Base-by-base conservation (phyloP, 1,284 basidiomycete species). In the Coniophora puteana region DNA sequence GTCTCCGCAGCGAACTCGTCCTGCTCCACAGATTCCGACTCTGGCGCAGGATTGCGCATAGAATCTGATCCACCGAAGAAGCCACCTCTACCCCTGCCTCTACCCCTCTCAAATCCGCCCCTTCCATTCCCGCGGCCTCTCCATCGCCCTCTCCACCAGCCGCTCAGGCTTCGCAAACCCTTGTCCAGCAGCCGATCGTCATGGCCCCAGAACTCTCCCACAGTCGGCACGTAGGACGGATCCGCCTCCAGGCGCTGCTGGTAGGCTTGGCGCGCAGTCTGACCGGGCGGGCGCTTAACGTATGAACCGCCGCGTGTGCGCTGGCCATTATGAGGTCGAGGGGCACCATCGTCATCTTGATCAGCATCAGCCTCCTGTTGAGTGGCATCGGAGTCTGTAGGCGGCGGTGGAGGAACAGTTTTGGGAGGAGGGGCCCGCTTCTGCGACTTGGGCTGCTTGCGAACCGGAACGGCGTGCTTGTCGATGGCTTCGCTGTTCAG, bases 141-240 rank as follows among this genome's bases (percentile, higher is more conserved):
- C 81, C 86, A 83, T 44, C 76, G 76, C 31, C 80, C 87, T 49
- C 85, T 72, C 88, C 87, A 86, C 88, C 85, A 91, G 7, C 74
- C 80, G 67, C 82, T 88, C 44, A 88, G 65, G 61, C 79, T 83
- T 44, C 83, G 76, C 38, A 86, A 62, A 50, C 83, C 80, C 66
- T 81, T 87, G 65, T 80, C 87, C 59, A 83, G 65, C 47, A 84
- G 66, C 36, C 91, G 81, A 59, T 93, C 89, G 59, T 93, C 91
- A 56, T 93, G 92, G 7, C 87, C 83, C 90, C 89, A 94, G 56
- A 93, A 94, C 47, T 84, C 83, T 45, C 91, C 91, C 11, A 92
- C 85, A 20, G 80, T 84, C 17, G 91, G 91, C 22, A 89, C 84
- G 55, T 83, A 90, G 1, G 89, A 87, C 1, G 91, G 90, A 59